phyloP scores from a whole-genome alignment of 2,329 filamentous ascomycete genomes.

The Myriosclerotinia duriaeana region DNA sequence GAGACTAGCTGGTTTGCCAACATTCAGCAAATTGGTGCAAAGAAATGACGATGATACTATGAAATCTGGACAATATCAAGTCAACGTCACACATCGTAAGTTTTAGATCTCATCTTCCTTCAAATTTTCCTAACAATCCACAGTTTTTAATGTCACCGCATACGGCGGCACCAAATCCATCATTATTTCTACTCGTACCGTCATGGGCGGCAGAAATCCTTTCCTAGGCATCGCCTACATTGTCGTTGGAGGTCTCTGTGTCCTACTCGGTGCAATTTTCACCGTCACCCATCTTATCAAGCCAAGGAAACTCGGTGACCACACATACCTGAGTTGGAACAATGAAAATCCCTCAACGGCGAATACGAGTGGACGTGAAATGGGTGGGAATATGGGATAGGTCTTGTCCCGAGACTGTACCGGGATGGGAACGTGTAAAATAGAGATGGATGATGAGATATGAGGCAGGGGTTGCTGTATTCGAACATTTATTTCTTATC shows the following conservation, averaged over 20 bases:
- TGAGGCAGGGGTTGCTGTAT: constrained; percentile 8
- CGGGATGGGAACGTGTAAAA: constrained; percentile 7
- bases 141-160: constrained; percentile 75
- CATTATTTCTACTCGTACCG: constrained; percentile 82
- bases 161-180: constrained; percentile 90
- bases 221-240: constrained; percentile 97
- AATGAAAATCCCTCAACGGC: constrained; percentile 61
- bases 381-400: constrained; percentile 21
- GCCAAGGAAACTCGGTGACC: constrained; percentile 95
- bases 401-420: background rate
- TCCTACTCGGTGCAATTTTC: constrained; percentile 84
- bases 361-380: constrained; percentile 56
- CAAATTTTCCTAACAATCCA: constrained; percentile 31
- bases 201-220: constrained; percentile 92
- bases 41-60: constrained; percentile 73
- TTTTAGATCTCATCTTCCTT: constrained; percentile 29
- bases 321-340: constrained; percentile 97
- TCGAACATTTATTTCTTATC: constrained; percentile 2
- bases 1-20: constrained; percentile 89
- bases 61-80: constrained; percentile 68
- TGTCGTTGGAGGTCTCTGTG: constrained; percentile 88
- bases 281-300: constrained; percentile 87
- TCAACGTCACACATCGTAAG: constrained; percentile 79
- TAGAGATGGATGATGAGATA: constrained; percentile 15
- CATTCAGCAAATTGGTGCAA: constrained; percentile 89